Base-by-base conservation (phyloP, 2,329 filamentous ascomycete species). In the Sporothrix globosa region DNA sequence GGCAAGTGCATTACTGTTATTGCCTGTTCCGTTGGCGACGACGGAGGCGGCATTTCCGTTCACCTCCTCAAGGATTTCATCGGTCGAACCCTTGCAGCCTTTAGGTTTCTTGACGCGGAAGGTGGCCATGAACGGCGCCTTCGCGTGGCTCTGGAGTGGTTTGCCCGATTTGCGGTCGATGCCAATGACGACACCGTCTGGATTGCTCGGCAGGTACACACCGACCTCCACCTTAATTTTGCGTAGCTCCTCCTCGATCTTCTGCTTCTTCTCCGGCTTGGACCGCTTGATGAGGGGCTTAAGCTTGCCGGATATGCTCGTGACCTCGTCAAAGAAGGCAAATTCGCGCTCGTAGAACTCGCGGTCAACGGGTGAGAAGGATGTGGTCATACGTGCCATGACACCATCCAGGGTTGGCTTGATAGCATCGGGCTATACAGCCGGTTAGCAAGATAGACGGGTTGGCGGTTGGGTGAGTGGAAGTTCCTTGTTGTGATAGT, bases 81-180 rank as follows among this genome's bases (percentile, higher is more conserved):
- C 86, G 1, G 80, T 81, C 46, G 85, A 85, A 73, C 87, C 85
- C 34, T 82, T 80, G 39, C 81, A 82, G 27, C 82, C 80, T 76
- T 87, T 90, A 71, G 87, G 90, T 81, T 97, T 98, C 78, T 92
- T 90, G 79, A 99, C 97, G 63, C 96, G 89, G 86, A 99, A 99
- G 0, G 96, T 99, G 13, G 96, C 96, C 95, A 99, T 97, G 80
- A 93, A 99, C 0, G 96, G 96, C 7, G 96, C 95, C 81, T 99
- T 99, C 71, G 96, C 96, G 80, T 99, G 96, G 79, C 92, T 97
- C 80, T 99, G 96, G 58, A 99, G 84, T 3, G 96, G 96, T 80
- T 98, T 99, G 71, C 96, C 96, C 17, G 95, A 98, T 80, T 97
- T 97, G 72, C 96, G 90, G 79, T 99, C 96, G 78, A 99, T 99